Evolutionary conservation across 495 filamentous ascomycete genomes (phyloP).

Genomic region (Penicillium coffeae): DNA sequence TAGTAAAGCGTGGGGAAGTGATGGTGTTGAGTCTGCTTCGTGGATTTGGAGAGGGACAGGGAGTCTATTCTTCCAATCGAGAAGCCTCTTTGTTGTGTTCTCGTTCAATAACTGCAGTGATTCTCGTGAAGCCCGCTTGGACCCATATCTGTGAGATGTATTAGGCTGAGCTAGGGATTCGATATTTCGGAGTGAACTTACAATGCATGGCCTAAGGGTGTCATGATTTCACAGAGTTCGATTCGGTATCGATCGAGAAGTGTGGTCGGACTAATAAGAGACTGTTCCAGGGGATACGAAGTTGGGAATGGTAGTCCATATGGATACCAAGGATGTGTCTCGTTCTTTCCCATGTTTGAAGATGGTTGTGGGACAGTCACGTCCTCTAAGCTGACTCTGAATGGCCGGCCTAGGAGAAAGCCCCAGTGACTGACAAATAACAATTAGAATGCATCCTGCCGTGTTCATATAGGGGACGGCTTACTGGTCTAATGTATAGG

Average conservation of each 20-base stretch:
- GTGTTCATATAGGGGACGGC: no score
- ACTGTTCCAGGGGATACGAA: not conserved
- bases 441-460: not conserved
- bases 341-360: not conserved
- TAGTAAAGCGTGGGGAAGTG: slow-evolving; percentile 14
- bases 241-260: not conserved
- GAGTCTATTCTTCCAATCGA: slow-evolving; percentile 23
- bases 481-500: slow-evolving; percentile 33
- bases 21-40: slow-evolving; percentile 8
- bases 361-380: slow-evolving; percentile 5
- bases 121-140: slow-evolving; percentile 1
- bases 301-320: slow-evolving; percentile 5
- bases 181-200: not conserved
- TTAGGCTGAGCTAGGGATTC: not conserved
- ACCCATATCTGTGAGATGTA: slow-evolving; percentile 5
- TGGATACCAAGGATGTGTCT: slow-evolving; percentile 1
- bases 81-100: slow-evolving; percentile 1
- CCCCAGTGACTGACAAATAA: slow-evolving; percentile 29
- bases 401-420: slow-evolving; percentile 26
- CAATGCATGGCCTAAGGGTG: slow-evolving; percentile 8
- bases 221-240: slow-evolving; percentile 8
- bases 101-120: slow-evolving; percentile 2
- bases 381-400: slow-evolving; percentile 9
- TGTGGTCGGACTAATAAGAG: not conserved
- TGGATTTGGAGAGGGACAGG: slow-evolving; percentile 20